Evolutionary conservation across 2,329 filamentous ascomycete species (phyloP).

Genomic region (Diaporthe caulivora): DNA sequence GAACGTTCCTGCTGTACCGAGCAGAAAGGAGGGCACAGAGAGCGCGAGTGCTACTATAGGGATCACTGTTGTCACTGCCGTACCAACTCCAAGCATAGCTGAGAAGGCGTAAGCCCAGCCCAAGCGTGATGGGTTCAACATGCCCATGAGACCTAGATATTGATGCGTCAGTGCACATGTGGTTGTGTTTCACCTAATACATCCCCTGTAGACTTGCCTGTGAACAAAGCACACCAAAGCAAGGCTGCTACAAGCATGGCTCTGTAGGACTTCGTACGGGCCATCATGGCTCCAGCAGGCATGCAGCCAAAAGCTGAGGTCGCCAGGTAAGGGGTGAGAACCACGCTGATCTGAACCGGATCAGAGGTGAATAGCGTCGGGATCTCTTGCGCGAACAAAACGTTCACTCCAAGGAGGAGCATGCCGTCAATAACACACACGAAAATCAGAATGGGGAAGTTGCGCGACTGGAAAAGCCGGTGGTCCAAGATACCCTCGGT

Average conservation of each 20-base stretch:
- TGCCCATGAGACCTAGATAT: conserved; percentile 25
- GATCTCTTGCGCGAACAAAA: conserved; percentile 33
- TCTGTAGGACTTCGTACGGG: conserved; percentile 18
- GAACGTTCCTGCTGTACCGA: conserved; percentile 34
- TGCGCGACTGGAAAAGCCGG: conserved; percentile 30
- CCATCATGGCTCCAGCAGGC: conserved; percentile 33
- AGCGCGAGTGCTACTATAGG: conserved; percentile 30
- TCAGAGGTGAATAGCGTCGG: conserved; percentile 32
- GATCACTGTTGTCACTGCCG: conserved; percentile 35
- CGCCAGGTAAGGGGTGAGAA: conserved; percentile 30
- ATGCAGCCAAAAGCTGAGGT: conserved; percentile 34
- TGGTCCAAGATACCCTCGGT: conserved; percentile 34
- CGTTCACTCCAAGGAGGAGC: conserved; percentile 34
- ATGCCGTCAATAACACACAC: conserved; percentile 36
- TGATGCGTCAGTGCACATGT: not conserved
- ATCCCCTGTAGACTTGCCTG: not conserved
- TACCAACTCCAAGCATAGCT: conserved; percentile 32
- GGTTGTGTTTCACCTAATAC: not conserved
- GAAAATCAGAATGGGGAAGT: conserved; percentile 31
- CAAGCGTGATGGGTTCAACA: conserved; percentile 21
- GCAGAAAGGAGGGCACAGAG: conserved; percentile 34
- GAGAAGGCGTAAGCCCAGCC: conserved; percentile 30
- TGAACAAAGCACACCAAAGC: conserved; percentile 33
- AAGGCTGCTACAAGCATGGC: conserved; percentile 27
- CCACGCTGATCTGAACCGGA: conserved; percentile 26